Base-by-base conservation (phyloP, 2,329 filamentous ascomycete genomes). In the Talaromyces sp. region DNA sequence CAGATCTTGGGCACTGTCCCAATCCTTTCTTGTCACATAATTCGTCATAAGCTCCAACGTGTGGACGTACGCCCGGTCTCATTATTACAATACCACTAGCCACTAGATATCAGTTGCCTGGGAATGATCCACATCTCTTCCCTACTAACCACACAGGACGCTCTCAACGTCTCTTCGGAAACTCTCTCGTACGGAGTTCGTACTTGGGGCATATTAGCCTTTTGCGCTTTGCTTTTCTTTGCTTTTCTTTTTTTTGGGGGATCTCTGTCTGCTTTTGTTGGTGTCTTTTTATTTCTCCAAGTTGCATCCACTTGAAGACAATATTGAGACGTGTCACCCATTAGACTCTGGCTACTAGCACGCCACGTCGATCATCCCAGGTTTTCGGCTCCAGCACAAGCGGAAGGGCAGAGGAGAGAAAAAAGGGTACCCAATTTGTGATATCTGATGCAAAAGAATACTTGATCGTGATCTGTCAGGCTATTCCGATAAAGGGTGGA, bases 311-410 rank as follows among this genome's bases (percentile, higher is more conserved):
- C 54, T 43, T 54, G 24, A 51, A 17, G 53, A 43, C 27, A 56
- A 57, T 43, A 32, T 35, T 61, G 55, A 58, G 62, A 62, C 62
- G 60, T 64, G 60, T 64, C 60, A 64, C 60, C 55, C 62, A 57
- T 64, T 64, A 58, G 41, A 59, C 55, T 62, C 55, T 58, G 58
- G 59, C 53, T 59, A 38, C 53, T 50, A 32, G 53, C 46, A 52
- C 60, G 41, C 52, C 43, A 50, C 52, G 58, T 56, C 57, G 60
- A 64, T 64, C 58, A 24, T 58, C 31, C 43, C 27, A 51, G 54
- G 61, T 32, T 27, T 59, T 55, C 26, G 55, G 57, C 27, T 50
- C 56, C 19, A 46, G 21, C 43, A 46, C 21, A 19, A 24, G n/a
- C 5, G 21, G 19, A 46, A 7, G 58, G 29, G 27, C 54, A 41